Conservation (phyloP, 345 rosid genomes). For the Noccaea caerulescens region DNA sequence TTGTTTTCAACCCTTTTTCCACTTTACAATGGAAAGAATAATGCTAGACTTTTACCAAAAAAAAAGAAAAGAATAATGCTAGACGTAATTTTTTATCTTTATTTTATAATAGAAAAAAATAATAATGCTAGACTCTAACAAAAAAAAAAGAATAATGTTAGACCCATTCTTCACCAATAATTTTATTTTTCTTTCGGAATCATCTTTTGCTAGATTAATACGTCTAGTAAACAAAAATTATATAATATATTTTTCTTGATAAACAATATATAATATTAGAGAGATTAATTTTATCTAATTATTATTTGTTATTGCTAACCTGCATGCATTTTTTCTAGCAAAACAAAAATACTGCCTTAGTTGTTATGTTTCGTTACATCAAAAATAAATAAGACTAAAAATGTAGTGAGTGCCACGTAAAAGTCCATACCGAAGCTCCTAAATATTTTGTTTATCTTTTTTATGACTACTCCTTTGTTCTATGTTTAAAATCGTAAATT, state of each 20-base stretch:
- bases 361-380: conserved; percentile 20
- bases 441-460: not conserved
- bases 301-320: not conserved
- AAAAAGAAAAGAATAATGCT: too few relatives aligned
- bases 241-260: too few relatives aligned
- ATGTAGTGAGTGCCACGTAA: conserved; percentile 23
- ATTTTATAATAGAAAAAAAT: too few relatives aligned
- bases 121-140: too few relatives aligned
- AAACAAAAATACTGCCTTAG: not conserved
- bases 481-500: not conserved
- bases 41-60: not conserved
- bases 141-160: not conserved
- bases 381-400: not conserved
- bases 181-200: not conserved
- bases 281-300: not conserved
- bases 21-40: conserved; percentile 8
- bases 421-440: not conserved
- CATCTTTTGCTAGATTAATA: conserved; percentile 10
- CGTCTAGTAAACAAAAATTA: not conserved
- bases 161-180: not conserved
- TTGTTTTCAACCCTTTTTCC: not conserved
- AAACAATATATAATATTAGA: not conserved
- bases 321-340: conserved; percentile 5
- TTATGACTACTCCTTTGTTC: not conserved
- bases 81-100: too few relatives aligned